Conservation (phyloP, 306 rosid genomes). For the Begonia peltatifolia region DNA sequence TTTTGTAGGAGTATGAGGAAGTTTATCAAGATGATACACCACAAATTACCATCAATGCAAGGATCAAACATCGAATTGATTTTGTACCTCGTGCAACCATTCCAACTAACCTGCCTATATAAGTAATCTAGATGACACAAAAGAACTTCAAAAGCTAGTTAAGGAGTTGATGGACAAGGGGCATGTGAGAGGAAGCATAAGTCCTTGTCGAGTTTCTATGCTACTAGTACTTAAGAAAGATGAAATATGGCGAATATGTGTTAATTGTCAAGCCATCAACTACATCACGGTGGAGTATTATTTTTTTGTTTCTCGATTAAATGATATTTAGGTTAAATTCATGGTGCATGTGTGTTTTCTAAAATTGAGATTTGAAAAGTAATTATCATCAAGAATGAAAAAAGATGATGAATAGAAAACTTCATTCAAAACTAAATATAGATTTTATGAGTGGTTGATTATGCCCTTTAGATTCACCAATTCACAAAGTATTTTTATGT, state of each 20-base stretch:
- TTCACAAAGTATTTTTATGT: background rate
- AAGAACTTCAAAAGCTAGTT: background rate
- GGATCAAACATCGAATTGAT: background rate
- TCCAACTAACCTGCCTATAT: background rate
- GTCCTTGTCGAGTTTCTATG: background rate
- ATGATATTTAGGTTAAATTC: background rate
- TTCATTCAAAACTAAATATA: background rate
- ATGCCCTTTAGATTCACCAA: background rate
- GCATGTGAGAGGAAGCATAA: background rate
- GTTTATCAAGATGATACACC: background rate
- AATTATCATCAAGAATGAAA: background rate
- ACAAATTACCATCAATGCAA: background rate
- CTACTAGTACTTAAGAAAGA: background rate
- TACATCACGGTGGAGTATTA: background rate
- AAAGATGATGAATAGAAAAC: background rate
- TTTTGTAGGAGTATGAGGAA: background rate
- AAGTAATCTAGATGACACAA: background rate
- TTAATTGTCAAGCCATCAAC: background rate
- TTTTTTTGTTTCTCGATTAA: background rate
- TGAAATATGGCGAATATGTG: background rate
- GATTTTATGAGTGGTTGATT: background rate
- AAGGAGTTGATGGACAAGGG: background rate
- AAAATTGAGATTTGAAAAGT: background rate
- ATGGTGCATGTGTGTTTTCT: too few species aligned
- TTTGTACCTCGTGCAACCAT: background rate